These are phyloP conservation scores for Neofusicoccum parvum DNA, from an alignment of 2,329 filamentous ascomycete species.

Conservation along the genomic window DNA sequence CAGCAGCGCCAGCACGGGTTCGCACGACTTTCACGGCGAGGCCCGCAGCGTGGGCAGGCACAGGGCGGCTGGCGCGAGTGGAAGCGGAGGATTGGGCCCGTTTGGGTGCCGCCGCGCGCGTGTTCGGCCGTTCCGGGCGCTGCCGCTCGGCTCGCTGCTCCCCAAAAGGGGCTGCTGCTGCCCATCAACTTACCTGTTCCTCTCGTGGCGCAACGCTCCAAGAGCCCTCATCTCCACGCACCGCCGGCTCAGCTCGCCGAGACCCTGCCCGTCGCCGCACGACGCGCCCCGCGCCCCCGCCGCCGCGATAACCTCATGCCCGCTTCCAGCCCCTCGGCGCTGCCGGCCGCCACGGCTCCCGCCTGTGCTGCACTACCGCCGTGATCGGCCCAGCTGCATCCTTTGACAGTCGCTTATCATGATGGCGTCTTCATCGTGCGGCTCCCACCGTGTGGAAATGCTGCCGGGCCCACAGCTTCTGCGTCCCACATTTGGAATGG, in stretches of 20 bases:
- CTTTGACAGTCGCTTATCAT: not conserved
- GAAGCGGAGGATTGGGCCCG: not conserved
- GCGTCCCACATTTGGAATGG: not conserved
- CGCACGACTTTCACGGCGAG: not conserved
- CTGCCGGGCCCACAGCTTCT: not conserved
- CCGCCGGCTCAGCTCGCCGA: not conserved
- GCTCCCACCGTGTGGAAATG: constrained; percentile 6
- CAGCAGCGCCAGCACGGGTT: not conserved
- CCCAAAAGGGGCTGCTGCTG: not conserved
- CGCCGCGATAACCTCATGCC: constrained; percentile 1
- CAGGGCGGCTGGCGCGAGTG: not conserved
- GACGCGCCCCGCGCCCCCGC: not conserved
- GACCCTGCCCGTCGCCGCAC: not conserved
- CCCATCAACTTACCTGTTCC: constrained; percentile 15
- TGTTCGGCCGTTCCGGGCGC: not conserved
- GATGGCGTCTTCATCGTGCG: constrained; percentile 3
- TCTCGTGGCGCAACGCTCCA: not conserved
- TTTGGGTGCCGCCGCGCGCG: not conserved
- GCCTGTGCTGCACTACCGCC: not conserved
- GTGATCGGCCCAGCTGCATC: not conserved
- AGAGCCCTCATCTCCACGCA: constrained; percentile 12
- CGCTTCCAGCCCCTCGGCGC: constrained; percentile 9
- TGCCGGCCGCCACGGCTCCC: not conserved
- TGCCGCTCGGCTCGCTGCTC: not conserved
- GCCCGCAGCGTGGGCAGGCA: not conserved